These are phyloP conservation scores for Kwoniella dendrophila DNA, from an alignment of 768 basidiomycete species.

Conservation along the genomic window DNA sequence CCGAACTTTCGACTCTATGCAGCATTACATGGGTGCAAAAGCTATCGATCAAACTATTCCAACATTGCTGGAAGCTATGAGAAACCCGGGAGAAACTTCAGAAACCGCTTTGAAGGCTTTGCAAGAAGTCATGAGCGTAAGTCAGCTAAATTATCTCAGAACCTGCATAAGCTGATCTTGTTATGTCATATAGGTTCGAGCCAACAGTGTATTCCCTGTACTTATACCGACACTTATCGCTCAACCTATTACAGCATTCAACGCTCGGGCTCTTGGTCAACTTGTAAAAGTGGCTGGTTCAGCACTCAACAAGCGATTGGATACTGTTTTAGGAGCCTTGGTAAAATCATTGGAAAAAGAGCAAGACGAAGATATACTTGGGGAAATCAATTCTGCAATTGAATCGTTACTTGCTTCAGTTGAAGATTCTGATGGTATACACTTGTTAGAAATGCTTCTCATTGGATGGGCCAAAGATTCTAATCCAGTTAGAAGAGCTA, in stretches of 20 bases:
- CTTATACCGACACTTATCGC: conserved; percentile 90
- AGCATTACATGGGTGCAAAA: conserved; percentile 83
- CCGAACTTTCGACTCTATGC: conserved; percentile 83
- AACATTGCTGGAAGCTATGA: conserved; percentile 86
- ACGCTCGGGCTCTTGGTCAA: conserved; percentile 83
- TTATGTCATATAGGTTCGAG: conserved; percentile 68
- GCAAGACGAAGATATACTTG: conserved; percentile 68
- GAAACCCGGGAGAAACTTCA: conserved; percentile 89
- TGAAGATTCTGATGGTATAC: conserved; percentile 80
- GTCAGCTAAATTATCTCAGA: conserved; percentile 45
- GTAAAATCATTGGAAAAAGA: conserved; percentile 71
- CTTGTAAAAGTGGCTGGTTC: conserved; percentile 91
- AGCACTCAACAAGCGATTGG: conserved; percentile 81
- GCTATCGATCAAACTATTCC: conserved; percentile 97
- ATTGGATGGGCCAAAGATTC: conserved; percentile 88
- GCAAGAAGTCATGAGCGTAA: conserved; percentile 88
- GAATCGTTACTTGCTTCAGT: conserved; percentile 76
- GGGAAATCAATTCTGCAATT: conserved; percentile 74
- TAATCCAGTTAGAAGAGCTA: conserved; percentile 69
- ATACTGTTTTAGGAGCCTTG: conserved; percentile 74
- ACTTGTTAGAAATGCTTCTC: conserved; percentile 82
- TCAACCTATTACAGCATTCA: conserved; percentile 90
- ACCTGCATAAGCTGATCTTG: neutral
- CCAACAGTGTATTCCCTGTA: conserved; percentile 93
- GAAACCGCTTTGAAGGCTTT: conserved; percentile 92